Evolutionary conservation across 345 rosid genomes (phyloP), one percentile per base, ranked within the genome.

Genomic region (Draba incana): DNA sequence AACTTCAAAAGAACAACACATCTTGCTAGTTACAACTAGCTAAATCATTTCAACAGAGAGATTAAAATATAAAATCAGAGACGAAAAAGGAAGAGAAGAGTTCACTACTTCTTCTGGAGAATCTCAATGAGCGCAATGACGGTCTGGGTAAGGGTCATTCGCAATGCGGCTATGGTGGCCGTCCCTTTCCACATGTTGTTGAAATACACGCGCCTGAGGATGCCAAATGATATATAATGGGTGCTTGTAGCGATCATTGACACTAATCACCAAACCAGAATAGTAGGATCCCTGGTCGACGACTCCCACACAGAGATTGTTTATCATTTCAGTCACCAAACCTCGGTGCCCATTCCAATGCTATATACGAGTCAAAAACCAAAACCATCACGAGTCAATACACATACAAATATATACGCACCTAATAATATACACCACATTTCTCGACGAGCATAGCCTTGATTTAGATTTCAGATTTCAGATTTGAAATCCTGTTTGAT

Each of bases 321-420:
- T 78, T 14, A 78, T 25, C 49, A 78, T 44, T 9, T 8, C n/a
- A 0, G 75, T 75, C 8, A 64, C 72, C 16, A 43, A 10, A 16
- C 24, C 41, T 4, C 13, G 33, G 35, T 38, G 25, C 4, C 74
- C 79, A 5, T 33, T 3, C 72, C 69, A 59, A 2, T 66, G 13
- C 14, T 2, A 35, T 13, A 70, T 43, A 4, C 31, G 46, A 44
- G 4, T 4, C 14, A 15, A 14, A 35, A 38, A 13, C 27, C 35
- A 23, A 31, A 54, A 31, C 20, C n/a, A 44, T 3, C 11, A 42
- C 13, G 37, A 27, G 28, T 65, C 25, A 38, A 42, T n/a, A 52
- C 37, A 66, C 25, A 15, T 3, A n/a, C n/a, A n/a, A n/a, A n/a
- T n/a, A n/a, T n/a, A n/a, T n/a, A n/a, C n/a, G n/a, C n/a, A n/a